Conservation (phyloP, 495 filamentous ascomycete species). For the Hyaloscypha variabilis region DNA sequence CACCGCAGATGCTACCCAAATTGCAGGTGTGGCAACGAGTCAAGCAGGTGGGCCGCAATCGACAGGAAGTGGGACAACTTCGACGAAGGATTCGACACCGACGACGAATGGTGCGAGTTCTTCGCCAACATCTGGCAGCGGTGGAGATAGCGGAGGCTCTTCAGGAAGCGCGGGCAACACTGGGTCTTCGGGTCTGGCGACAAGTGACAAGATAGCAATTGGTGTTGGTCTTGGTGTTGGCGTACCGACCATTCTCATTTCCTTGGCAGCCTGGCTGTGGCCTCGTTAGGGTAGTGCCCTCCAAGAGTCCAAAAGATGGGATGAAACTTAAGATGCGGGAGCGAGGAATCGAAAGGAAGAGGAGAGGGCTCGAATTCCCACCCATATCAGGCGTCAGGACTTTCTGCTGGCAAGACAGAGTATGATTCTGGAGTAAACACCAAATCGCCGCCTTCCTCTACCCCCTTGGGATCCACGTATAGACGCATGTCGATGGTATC, state of each 20-base stretch:
- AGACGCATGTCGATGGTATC: constrained; percentile 36
- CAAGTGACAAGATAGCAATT: not conserved
- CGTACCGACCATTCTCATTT: not conserved
- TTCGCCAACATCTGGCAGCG: not conserved
- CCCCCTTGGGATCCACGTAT: constrained; percentile 39
- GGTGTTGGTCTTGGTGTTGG: not conserved
- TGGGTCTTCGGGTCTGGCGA: not conserved
- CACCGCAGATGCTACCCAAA: not conserved
- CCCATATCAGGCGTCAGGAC: not conserved
- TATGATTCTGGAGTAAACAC: constrained; percentile 10
- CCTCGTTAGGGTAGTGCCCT: too few species aligned
- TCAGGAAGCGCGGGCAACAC: not conserved
- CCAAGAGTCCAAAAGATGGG: not conserved
- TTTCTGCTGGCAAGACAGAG: constrained; percentile 11
- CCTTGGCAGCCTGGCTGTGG: constrained; percentile 12
- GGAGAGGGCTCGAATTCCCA: too few species aligned
- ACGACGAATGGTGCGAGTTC: not conserved
- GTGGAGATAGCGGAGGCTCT: not conserved
- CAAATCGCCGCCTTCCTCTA: constrained; percentile 2
- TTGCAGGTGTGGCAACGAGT: not conserved
- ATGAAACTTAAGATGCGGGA: too few species aligned
- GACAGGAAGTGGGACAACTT: too few species aligned
- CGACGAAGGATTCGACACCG: not conserved
- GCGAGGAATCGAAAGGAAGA: too few species aligned
- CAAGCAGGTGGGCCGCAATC: not conserved